phyloP scores from a whole-genome alignment of 441 rosid genomes.

The Erodium texanum region DNA sequence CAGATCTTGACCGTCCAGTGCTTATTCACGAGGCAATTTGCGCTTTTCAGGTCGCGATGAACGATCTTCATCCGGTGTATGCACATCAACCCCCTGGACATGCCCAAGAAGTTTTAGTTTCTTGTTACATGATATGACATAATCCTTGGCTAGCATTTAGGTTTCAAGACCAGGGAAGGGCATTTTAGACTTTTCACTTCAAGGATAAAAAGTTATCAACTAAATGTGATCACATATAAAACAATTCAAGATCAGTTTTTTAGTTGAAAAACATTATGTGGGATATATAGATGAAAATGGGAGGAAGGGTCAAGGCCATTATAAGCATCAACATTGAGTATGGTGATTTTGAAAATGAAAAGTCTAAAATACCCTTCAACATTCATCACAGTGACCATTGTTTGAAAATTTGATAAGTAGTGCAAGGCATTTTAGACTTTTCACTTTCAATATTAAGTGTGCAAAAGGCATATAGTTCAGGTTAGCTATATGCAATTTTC shows the following conservation, averaged over 20 bases:
- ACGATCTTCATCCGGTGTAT: constrained; percentile 91
- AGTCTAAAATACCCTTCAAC: too few species aligned
- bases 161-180: too few species aligned
- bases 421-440: too few species aligned
- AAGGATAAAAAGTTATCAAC: too few species aligned
- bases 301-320: neutral
- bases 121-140: too few species aligned
- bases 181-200: too few species aligned
- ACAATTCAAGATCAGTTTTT: neutral
- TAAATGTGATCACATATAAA: neutral
- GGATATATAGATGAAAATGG: neutral
- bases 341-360: too few species aligned
- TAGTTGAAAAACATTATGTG: neutral
- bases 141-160: too few species aligned
- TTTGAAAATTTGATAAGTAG: too few species aligned
- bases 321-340: neutral
- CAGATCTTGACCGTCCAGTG: constrained; percentile 83
- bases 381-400: too few species aligned
- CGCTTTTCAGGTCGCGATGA: constrained; percentile 89
- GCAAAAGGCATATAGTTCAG: too few species aligned
- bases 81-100: constrained; percentile 82
- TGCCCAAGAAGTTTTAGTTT: neutral
- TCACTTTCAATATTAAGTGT: too few species aligned
- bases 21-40: constrained; percentile 82
- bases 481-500: neutral